Evolutionary conservation across 495 filamentous ascomycete species (phyloP), one percentile per base, ranked within the genome.

Genomic region (Niebla homalea): DNA sequence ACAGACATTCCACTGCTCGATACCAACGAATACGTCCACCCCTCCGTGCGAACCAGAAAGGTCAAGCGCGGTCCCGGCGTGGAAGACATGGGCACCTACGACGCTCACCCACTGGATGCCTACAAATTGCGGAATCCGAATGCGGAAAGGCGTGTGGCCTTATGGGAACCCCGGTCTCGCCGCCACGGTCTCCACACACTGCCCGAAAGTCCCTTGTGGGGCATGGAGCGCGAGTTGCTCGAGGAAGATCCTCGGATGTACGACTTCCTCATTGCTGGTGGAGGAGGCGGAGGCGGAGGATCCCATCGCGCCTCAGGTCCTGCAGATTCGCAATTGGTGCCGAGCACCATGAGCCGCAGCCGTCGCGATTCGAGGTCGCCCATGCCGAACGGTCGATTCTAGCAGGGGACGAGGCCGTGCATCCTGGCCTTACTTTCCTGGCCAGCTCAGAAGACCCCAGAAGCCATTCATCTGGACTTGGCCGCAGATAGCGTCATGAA

Each of bases 1-100:
- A 61, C 56, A 3, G 15, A 36, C 1, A 45, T 48, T 29, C 23
- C 20, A 19, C 41, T 61, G 2, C 40, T 49, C 20, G 42, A 61
- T 8, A 61, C 58, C n/a, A 55, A 58, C 22, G 58, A 61, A 45
- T 58, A 58, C 37, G 43, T 61, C 1, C 58, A 61, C 43, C 46
- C 58, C 16, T 58, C 56, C 18, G 52, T 42, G 36, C 57, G 58
- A 35, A 43, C 53, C 10, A 46, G 58, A 23, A 55, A 51, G n/a
- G 43, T 20, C 18, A 46, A 48, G 1, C 19, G 46, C 26, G 58
- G 53, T 36, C 56, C 56, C 21, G 58, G 56, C 12, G 43, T 48
- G 21, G 50, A 54, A 25, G 58, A 58, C 46, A 40, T 48, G 21
- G 58, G 58, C 20, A 29, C 48, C 25, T 61, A 58, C 41, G 29